Conservation (phyloP, 345 rosid genomes). For the Noccaea bulbosa region DNA sequence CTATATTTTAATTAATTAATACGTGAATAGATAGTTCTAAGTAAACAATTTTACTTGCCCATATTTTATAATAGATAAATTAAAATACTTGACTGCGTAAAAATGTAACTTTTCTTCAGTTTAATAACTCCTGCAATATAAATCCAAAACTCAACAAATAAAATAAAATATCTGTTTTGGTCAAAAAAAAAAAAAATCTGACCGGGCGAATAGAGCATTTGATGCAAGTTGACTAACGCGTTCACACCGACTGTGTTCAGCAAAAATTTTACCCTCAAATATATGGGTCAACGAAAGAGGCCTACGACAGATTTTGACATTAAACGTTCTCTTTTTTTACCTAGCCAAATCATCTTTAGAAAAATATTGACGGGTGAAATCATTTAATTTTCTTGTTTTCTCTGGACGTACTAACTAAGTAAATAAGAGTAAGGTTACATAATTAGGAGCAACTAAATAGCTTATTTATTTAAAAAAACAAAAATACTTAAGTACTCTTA, state of each 20-base stretch:
- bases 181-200: not conserved
- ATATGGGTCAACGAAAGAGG: conserved; percentile 33
- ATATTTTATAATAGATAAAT: no score
- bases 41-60: no score
- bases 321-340: not conserved
- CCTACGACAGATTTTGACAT: conserved; percentile 18
- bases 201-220: conserved; percentile 6
- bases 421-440: not conserved
- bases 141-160: not conserved
- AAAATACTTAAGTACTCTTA: not conserved
- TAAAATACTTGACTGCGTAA: no score
- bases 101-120: not conserved
- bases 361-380: not conserved
- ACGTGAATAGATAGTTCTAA: no score
- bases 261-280: not conserved
- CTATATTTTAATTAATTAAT: no score
- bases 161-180: not conserved
- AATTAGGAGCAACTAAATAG: not conserved
- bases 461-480: not conserved
- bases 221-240: conserved; percentile 16
- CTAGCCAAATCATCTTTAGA: conserved; percentile 13
- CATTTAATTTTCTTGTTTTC: not conserved
- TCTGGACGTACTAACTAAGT: not conserved
- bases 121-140: not conserved
- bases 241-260: conserved; percentile 19